phyloP scores from a whole-genome alignment of 2,329 filamentous ascomycete species.

The Claviceps purpurea region DNA sequence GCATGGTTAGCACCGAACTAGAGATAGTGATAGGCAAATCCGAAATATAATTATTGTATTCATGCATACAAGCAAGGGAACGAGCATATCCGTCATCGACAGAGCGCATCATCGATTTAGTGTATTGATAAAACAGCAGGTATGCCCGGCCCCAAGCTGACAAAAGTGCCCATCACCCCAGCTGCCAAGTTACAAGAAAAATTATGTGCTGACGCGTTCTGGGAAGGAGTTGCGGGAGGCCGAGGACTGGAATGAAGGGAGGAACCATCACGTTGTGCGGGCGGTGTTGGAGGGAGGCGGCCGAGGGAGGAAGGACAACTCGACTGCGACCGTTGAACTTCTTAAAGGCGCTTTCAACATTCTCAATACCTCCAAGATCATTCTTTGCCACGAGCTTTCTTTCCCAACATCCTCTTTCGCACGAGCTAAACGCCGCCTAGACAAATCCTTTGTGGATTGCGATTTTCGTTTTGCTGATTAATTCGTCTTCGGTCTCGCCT shows the following conservation, averaged over 20 bases:
- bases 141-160: background rate
- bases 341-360: background rate
- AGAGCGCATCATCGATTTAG: background rate
- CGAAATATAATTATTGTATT: too few relatives aligned
- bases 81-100: background rate
- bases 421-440: too few relatives aligned
- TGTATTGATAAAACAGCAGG: background rate
- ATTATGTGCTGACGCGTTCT: background rate
- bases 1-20: background rate
- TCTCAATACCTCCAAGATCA: background rate
- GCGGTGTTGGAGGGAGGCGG: background rate
- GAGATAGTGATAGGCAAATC: background rate
- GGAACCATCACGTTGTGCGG: background rate
- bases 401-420: too few relatives aligned
- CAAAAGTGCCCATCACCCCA: background rate
- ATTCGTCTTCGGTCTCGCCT: too few relatives aligned
- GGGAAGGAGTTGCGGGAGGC: too few relatives aligned
- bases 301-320: background rate
- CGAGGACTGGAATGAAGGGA: constrained; percentile 3
- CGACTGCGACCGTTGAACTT: background rate
- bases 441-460: too few relatives aligned
- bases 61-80: too few relatives aligned
- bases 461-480: too few relatives aligned
- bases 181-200: background rate
- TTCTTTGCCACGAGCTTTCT: background rate